phyloP scores from a whole-genome alignment of 1,139 yeast species.

The Lipomyces yarrowii region DNA sequence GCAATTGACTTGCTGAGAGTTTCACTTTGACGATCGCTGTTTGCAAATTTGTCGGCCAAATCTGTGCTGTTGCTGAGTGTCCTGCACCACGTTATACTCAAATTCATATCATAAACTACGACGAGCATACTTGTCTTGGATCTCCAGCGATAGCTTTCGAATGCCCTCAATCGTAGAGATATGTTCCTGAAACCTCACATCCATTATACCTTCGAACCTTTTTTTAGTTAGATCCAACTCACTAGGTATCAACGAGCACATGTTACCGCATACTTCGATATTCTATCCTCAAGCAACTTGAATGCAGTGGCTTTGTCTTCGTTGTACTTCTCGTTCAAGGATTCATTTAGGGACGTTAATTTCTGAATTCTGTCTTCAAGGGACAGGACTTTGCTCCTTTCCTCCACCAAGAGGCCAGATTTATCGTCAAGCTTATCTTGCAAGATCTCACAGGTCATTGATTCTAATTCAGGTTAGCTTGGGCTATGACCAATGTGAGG shows the following conservation, averaged over 20 bases:
- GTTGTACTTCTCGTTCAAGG: background rate
- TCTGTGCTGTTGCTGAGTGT: background rate
- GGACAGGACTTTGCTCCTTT: constrained; percentile 22
- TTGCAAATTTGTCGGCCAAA: background rate
- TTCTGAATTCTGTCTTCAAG: constrained; percentile 20
- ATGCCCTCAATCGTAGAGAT: background rate
- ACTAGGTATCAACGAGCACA: background rate
- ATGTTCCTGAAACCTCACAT: background rate
- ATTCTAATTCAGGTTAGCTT: constrained; percentile 9
- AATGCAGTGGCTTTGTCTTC: background rate
- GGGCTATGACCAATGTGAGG: background rate
- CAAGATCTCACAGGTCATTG: constrained; percentile 18
- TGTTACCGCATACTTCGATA: background rate
- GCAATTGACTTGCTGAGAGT: background rate
- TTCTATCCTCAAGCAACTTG: constrained; percentile 7
- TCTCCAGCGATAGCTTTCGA: background rate
- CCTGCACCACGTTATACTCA: background rate
- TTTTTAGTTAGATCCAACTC: background rate
- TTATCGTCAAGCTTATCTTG: constrained; percentile 25
- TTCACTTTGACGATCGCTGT: background rate
- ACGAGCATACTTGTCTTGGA: background rate
- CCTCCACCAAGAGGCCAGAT: constrained; percentile 23
- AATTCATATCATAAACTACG: background rate
- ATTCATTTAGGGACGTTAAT: background rate
- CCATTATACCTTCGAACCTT: background rate